Evolutionary conservation across 139 green algal genomes (phyloP).

Genomic region (Chlorella sp.): DNA sequence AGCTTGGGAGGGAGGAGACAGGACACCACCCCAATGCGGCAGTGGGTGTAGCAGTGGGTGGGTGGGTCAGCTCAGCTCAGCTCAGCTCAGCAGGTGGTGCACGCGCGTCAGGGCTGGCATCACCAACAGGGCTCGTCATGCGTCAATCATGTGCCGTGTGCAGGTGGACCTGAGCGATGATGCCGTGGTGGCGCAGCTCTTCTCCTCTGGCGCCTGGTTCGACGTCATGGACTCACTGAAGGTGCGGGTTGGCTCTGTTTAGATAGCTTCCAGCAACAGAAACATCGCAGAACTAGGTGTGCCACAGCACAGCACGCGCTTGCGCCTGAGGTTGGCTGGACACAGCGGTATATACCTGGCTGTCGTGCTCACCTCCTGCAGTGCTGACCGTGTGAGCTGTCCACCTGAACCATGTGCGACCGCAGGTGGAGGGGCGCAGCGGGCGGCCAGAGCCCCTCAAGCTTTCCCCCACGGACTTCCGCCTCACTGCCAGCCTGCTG

Average conservation of each 20-base stretch:
- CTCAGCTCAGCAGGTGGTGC: too few species aligned
- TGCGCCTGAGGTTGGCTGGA: background rate
- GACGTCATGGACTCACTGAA: constrained; percentile 26
- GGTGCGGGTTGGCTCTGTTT: background rate
- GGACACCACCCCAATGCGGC: too few species aligned
- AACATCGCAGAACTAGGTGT: background rate
- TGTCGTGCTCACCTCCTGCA: background rate
- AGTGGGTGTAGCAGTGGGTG: too few species aligned
- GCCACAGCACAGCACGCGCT: background rate
- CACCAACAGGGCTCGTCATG: too few species aligned
- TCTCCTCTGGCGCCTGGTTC: constrained; percentile 39
- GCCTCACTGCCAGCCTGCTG: background rate
- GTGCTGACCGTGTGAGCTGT: background rate
- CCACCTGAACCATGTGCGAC: background rate
- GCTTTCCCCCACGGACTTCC: background rate
- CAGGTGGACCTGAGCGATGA: constrained; percentile 2
- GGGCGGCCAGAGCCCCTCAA: background rate
- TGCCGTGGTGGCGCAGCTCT: constrained; percentile 45
- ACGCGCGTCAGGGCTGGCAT: too few species aligned
- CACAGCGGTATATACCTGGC: background rate
- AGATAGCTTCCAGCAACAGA: background rate
- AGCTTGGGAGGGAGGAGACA: too few species aligned
- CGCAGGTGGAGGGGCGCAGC: background rate
- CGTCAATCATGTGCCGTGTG: background rate
- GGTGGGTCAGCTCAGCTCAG: too few species aligned